Percentiles rank a stretch among this genome's conserved stretches.
Evolutionary conservation across 2,329 filamentous ascomycete genomes (phyloP).

Genomic region (Zelopaecilomyces penicillatus): DNA sequence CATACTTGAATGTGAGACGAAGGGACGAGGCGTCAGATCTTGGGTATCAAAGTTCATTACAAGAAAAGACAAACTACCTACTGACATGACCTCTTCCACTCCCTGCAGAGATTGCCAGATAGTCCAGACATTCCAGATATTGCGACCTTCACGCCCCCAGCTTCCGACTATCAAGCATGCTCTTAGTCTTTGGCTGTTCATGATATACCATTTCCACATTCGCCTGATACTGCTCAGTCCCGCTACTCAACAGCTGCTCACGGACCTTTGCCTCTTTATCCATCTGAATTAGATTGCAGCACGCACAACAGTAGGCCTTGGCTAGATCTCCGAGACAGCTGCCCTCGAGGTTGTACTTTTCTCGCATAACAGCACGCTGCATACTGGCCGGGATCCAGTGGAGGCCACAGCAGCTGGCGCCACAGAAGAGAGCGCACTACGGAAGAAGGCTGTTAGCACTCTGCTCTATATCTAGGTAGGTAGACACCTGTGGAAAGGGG

Average conservation of each 20-base stretch:
- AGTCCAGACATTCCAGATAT: too few relatives aligned
- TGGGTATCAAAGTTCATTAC: too few relatives aligned
- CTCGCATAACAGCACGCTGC: slow-evolving; percentile 36
- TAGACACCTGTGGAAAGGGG: neutral
- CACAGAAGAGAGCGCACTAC: slow-evolving; percentile 37
- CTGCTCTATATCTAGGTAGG: neutral
- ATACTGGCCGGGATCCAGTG: slow-evolving; percentile 35
- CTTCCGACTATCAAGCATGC: too few relatives aligned
- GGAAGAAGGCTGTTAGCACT: slow-evolving; percentile 7
- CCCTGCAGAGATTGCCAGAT: too few relatives aligned
- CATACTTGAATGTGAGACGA: too few relatives aligned
- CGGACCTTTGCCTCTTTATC: slow-evolving; percentile 38
- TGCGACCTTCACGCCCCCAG: too few relatives aligned
- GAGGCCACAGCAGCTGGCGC: slow-evolving; percentile 30
- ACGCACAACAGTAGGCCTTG: slow-evolving; percentile 35
- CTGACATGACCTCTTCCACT: too few relatives aligned
- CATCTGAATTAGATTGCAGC: slow-evolving; percentile 37
- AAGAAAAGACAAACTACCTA: too few relatives aligned
- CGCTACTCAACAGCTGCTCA: slow-evolving; percentile 16
- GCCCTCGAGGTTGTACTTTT: slow-evolving; percentile 37
- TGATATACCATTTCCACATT: slow-evolving; percentile 13
- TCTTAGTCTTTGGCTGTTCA: neutral
- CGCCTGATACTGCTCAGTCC: slow-evolving; percentile 13
- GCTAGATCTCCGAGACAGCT: slow-evolving; percentile 34
- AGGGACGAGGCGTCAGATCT: too few relatives aligned